Conservation (phyloP, 2,329 filamentous ascomycete species). For the Neocucurbitaria cava region DNA sequence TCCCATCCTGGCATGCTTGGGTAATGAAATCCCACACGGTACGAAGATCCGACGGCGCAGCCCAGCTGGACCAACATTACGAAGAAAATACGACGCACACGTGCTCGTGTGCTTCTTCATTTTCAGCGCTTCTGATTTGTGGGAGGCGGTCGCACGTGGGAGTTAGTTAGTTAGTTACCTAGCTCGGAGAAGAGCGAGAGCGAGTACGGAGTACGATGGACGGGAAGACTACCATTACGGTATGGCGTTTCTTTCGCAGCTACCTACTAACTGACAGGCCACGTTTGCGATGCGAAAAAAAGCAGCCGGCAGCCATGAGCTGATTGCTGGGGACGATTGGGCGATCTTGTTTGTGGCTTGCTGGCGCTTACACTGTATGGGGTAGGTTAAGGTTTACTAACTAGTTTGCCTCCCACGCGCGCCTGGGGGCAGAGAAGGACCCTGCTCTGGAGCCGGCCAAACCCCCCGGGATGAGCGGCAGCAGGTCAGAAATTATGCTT, state of each 20-base stretch:
- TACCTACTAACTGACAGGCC: no score
- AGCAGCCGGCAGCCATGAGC: not conserved
- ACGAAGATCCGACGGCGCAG: slow-evolving; percentile 23
- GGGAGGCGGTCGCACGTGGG: not conserved
- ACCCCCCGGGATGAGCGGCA: slow-evolving; percentile 30
- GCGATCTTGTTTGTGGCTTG: slow-evolving; percentile 18
- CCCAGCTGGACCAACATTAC: no score
- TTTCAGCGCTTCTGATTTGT: not conserved
- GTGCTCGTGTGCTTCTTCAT: not conserved
- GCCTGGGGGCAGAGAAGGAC: slow-evolving; percentile 12
- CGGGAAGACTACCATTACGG: no score
- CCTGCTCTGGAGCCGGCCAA: slow-evolving; percentile 18
- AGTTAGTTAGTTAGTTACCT: no score
- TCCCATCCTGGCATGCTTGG: no score
- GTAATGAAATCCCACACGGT: slow-evolving; percentile 11
- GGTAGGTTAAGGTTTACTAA: no score
- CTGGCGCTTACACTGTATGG: slow-evolving; percentile 6
- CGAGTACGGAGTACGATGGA: not conserved
- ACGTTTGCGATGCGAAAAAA: no score
- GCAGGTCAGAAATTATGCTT: slow-evolving; percentile 46
- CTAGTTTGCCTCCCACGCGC: slow-evolving; percentile 4
- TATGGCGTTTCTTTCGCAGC: no score
- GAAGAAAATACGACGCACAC: no score
- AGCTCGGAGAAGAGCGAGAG: no score
- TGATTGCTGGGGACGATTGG: slow-evolving; percentile 12